Evolutionary conservation across 495 filamentous ascomycete species (phyloP), one percentile per base, ranked within the genome.

Genomic region (Pseudomonodictys pantanalensis): DNA sequence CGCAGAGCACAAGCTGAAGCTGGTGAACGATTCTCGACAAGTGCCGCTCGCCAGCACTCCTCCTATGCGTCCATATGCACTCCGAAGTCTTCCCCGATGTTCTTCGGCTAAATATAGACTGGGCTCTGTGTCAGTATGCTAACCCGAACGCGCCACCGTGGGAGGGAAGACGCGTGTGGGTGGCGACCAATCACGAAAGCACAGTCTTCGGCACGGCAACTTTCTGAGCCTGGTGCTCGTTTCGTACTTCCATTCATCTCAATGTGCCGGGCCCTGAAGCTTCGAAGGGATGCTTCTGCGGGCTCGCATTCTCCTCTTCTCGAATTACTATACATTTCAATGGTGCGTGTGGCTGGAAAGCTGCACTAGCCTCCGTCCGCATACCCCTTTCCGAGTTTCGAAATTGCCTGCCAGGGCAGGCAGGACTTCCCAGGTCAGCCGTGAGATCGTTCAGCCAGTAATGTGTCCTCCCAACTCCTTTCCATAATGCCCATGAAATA

Each of bases 381-480:
- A 47, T 23, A 12, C 48, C 11, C 18, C 15, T 45, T 25, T 12
- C 39, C 44, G 12, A 8, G 22, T 26, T 43, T 22, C 8, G 26
- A 56, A 54, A 23, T 47, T 54, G 58, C 50, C 41, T 10, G 17
- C 23, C 56, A 24, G 45, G 15, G 23, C n/a, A 50, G 50, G 43
- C 56, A 33, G n/a, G 15, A 25, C 58, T 55, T 55, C 51, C n/a
- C 1, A 52, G 20, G 5, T 39, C 51, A 56, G 59, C 59, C 59
- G 59, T 62, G 17, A 60, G 28, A 23, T 62, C 51, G 43, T 62
- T n/a, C n/a, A n/a, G n/a, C n/a, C 52, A 53, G 30, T 50, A 61
- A 43, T 56, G 45, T 24, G 33, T 44, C 46, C 23, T 39, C 29
- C 47, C 28, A 58, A 58, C 60, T 42, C 61, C 61, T 30, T 54